Percentiles rank a stretch among this genome's conserved stretches.
Evolutionary conservation across 805 yeast genomes (phyloP).

Genomic region (Naumovozyma castellii): DNA sequence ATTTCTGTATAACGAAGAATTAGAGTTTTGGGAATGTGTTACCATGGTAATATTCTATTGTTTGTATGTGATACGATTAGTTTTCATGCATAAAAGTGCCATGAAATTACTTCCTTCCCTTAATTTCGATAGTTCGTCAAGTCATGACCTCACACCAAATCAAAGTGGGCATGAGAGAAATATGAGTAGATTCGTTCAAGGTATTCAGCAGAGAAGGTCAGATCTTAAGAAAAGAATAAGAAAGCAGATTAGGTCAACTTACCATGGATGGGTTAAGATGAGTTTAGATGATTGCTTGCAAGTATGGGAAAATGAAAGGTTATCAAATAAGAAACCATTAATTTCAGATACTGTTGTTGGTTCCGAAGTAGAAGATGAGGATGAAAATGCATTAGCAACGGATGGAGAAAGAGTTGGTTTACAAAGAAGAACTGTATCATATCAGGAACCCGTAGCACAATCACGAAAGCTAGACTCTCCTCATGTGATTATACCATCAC

Average conservation of each 20-base stretch:
- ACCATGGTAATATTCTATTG: conserved; percentile 48
- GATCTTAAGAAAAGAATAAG: conserved; percentile 15
- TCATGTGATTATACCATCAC: neutral
- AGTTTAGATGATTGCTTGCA: conserved; percentile 21
- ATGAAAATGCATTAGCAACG: no score
- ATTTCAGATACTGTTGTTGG: no score
- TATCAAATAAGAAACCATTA: conserved; percentile 4
- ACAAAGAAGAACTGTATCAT: conserved; percentile 8
- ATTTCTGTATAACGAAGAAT: conserved; percentile 45
- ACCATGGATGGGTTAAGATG: conserved; percentile 22
- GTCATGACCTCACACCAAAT: no score
- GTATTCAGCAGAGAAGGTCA: conserved; percentile 11
- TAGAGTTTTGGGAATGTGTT: conserved; percentile 48
- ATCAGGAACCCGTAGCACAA: conserved; percentile 7
- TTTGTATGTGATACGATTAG: neutral
- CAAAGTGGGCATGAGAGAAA: no score
- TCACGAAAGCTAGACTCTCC: neutral
- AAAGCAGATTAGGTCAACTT: conserved; percentile 16
- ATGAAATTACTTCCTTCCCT: neutral
- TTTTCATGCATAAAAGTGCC: neutral
- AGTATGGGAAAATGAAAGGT: conserved; percentile 21
- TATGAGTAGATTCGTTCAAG: conserved; percentile 11
- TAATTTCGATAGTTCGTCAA: no score
- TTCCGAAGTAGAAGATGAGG: conserved; percentile 1
- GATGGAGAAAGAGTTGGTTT: no score